phyloP scores from a whole-genome alignment of 768 basidiomycete species.

The Mycena sanguinolenta region DNA sequence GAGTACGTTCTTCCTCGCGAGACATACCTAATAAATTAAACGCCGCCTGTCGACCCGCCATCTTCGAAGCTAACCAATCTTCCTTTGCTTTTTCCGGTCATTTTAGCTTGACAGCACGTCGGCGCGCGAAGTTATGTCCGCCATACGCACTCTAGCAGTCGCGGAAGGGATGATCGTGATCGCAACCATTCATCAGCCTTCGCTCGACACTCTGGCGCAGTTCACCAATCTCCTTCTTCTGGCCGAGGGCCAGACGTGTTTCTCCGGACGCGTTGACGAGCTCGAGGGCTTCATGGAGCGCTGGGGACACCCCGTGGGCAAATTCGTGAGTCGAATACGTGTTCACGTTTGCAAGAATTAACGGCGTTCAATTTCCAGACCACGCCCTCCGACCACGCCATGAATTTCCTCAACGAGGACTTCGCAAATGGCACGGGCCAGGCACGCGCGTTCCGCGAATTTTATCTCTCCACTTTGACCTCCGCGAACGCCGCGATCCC shows the following conservation, averaged over 20 bases:
- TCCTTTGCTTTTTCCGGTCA: neutral
- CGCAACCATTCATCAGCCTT: conserved; percentile 78
- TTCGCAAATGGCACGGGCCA: conserved; percentile 45
- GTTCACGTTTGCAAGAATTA: neutral
- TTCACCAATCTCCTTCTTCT: conserved; percentile 74
- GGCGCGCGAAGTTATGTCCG: conserved; percentile 56
- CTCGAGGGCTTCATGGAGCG: conserved; percentile 55
- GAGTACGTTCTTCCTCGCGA: conserved; percentile 44
- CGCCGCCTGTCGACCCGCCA: neutral
- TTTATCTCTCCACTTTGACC: conserved; percentile 44
- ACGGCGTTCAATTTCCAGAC: conserved; percentile 41
- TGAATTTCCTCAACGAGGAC: conserved; percentile 68
- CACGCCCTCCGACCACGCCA: conserved; percentile 72
- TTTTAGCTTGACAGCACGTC: conserved; percentile 63
- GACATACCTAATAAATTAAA: too few species aligned
- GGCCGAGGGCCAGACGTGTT: conserved; percentile 62
- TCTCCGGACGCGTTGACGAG: conserved; percentile 56
- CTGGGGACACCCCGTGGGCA: conserved; percentile 54
- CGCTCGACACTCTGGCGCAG: conserved; percentile 68
- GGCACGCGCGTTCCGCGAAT: conserved; percentile 49
- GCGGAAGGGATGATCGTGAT: conserved; percentile 68
- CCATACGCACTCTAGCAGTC: conserved; percentile 59
- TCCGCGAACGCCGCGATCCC: conserved; percentile 2
- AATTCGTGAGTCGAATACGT: conserved; percentile 46
- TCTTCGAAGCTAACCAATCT: neutral